These are phyloP conservation scores for Pseudodiploospora longispora DNA, from an alignment of 2,329 filamentous ascomycete genomes.

Conservation along the genomic window DNA sequence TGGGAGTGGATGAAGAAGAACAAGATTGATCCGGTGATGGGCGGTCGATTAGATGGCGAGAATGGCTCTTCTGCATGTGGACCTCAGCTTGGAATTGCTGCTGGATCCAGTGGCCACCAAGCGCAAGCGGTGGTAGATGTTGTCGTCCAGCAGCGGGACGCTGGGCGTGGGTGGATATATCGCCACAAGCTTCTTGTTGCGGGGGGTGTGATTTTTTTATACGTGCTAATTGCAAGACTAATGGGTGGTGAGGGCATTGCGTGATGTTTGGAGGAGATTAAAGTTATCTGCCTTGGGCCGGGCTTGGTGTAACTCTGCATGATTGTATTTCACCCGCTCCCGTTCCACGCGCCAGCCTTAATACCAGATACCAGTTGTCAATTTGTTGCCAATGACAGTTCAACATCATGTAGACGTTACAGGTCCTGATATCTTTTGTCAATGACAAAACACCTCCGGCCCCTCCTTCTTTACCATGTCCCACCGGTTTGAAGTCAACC, in stretches of 20 bases:
- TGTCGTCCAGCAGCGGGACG: slow-evolving; percentile 66
- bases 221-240: slow-evolving; percentile 73
- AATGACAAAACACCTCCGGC: no score
- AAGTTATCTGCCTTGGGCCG: not conserved
- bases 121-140: slow-evolving; percentile 68
- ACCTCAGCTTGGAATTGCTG: slow-evolving; percentile 49
- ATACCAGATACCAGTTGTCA: no score
- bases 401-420: no score
- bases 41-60: slow-evolving; percentile 45
- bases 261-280: not conserved
- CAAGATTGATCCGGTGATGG: slow-evolving; percentile 69
- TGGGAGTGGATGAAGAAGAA: slow-evolving; percentile 84
- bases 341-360: no score
- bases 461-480: no score
- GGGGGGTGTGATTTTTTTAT: slow-evolving; percentile 64
- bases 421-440: no score
- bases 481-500: no score
- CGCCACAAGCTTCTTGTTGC: slow-evolving; percentile 71
- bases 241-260: slow-evolving; percentile 42
- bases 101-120: slow-evolving; percentile 50
- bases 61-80: slow-evolving; percentile 41
- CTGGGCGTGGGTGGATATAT: slow-evolving; percentile 73
- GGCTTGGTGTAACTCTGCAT: not conserved
- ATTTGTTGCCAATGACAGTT: no score
- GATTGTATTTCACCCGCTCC: no score